Base-by-base conservation (phyloP, 1,284 basidiomycete species). In the Exobasidium rhododendri region DNA sequence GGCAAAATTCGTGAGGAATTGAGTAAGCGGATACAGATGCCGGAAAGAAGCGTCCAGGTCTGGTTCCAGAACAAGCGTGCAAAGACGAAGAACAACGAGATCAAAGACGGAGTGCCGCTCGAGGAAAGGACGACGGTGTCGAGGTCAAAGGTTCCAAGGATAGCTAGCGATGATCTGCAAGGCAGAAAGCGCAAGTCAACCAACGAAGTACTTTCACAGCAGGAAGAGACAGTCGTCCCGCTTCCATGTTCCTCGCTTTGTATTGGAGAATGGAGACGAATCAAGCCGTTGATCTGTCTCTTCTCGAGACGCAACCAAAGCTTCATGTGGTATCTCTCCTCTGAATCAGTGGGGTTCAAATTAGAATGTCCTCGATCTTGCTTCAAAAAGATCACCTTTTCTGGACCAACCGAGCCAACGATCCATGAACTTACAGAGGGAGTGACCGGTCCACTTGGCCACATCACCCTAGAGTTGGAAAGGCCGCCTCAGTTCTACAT, bases 261-360 rank as follows among this genome's bases (percentile, higher is more conserved):
- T 55, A 68, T 75, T 45, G 74, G 72, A 4, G 59, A 65, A 3
- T 75, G 74, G 74, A 64, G 71, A 46, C 67, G 74, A 35, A 66
- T 75, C 26, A 61, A 63, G 24, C 73, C 73, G 17, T 66, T 75
- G 45, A 66, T 70, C 55, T 74, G 72, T 64, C 73, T 71, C 52
- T 74, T 74, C 49, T 72, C 71, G 4, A 68, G 70, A 10, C 62
- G 67, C 2, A 56, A 71, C 1, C 67, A 73, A 46, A 64, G 60
- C 3, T 35, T 75, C 55, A 65, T 66, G 4, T 75, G 72, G 70
- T 69, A 71, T 35, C 64, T 75, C 20, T 70, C 65, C 13, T 62
- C 59, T 47, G 72, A 74, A 31, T 70, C 69, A 24, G 67, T 75
- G 30, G 74, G 74, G 20, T 75, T 72, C 70, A 74, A 74, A 60